A percentile compares a stretch with the other conserved stretches of the same genome.
Evolutionary conservation across 306 rosid species (phyloP).

Genomic region (Calophaca sinica): DNA sequence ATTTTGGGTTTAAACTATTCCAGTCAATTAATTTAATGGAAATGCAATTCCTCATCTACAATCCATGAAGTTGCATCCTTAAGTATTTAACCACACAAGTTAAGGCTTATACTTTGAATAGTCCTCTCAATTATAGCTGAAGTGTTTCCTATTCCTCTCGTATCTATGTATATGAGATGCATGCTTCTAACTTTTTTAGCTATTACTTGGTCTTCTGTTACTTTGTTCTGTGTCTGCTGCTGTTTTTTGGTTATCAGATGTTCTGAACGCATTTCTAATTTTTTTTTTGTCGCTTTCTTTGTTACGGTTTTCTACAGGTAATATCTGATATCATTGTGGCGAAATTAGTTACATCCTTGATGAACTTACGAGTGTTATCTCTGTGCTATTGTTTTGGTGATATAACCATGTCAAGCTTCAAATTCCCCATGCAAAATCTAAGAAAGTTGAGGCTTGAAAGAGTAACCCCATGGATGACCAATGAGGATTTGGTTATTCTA

Average conservation of each 20-base stretch:
- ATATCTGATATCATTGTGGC: slow-evolving; percentile 65
- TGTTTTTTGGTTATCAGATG: slow-evolving; percentile 33
- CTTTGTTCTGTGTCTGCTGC: slow-evolving; percentile 22
- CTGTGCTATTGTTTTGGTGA: slow-evolving; percentile 85
- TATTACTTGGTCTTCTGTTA: slow-evolving; percentile 28
- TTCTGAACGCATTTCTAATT: slow-evolving; percentile 32
- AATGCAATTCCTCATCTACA: slow-evolving; percentile 24
- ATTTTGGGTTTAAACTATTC: slow-evolving; percentile 2
- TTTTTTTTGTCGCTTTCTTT: slow-evolving; percentile 23
- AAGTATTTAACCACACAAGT: slow-evolving; percentile 8
- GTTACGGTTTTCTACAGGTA: slow-evolving; percentile 60
- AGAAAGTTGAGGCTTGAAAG: slow-evolving; percentile 74
- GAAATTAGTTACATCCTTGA: slow-evolving; percentile 54
- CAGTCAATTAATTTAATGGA: slow-evolving; percentile 11
- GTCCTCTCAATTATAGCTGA: slow-evolving; percentile 31
- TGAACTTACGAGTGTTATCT: slow-evolving; percentile 68
- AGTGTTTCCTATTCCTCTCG: slow-evolving; percentile 22
- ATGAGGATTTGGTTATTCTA: slow-evolving; percentile 67
- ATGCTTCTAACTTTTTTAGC: slow-evolving; percentile 37
- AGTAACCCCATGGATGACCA: slow-evolving; percentile 85
- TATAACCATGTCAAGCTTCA: slow-evolving; percentile 69
- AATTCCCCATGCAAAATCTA: slow-evolving; percentile 61
- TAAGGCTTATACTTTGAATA: slow-evolving; percentile 34
- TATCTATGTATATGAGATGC: slow-evolving; percentile 25
- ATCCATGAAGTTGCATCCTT: slow-evolving; percentile 26